Evolutionary conservation across 345 rosid species (phyloP).

Genomic region (Pugionium cornutum): DNA sequence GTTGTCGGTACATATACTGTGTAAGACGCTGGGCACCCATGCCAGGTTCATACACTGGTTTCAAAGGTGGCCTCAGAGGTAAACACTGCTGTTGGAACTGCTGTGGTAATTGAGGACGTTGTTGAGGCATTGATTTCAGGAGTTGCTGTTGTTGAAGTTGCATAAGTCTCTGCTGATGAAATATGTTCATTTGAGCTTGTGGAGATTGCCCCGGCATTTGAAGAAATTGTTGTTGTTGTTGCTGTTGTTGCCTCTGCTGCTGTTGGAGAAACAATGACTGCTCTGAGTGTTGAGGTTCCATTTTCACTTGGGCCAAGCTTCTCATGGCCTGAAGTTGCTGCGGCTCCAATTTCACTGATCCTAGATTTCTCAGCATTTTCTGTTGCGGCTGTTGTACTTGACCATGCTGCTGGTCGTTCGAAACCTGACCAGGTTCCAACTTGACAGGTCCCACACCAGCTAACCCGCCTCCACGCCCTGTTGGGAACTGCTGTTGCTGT

Average conservation of each 20-base stretch:
- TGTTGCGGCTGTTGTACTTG: constrained; percentile 41
- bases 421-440: constrained; percentile 73
- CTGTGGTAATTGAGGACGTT: constrained; percentile 71
- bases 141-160: constrained; percentile 85
- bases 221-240: constrained; percentile 75
- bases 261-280: constrained; percentile 77
- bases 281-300: constrained; percentile 82
- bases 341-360: constrained; percentile 72
- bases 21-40: constrained; percentile 93
- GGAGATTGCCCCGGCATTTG: constrained; percentile 86
- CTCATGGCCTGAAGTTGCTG: constrained; percentile 69
- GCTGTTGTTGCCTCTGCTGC: constrained; percentile 69
- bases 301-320: constrained; percentile 64
- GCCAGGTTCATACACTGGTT: constrained; percentile 87
- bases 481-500: constrained; percentile 45
- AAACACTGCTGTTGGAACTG: constrained; percentile 82
- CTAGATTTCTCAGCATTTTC: constrained; percentile 61
- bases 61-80: constrained; percentile 68
- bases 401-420: constrained; percentile 60
- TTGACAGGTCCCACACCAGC: constrained; percentile 75
- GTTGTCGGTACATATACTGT: constrained; percentile 89
- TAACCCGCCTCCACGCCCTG: constrained; percentile 61
- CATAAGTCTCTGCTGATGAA: constrained; percentile 74
- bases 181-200: constrained; percentile 71
- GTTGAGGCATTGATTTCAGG: constrained; percentile 82